A percentile compares a stretch with the other conserved stretches of the same genome.
These are phyloP conservation scores for Russula griseocarnosa DNA, from an alignment of 768 basidiomycete genomes.

Conservation along the genomic window DNA sequence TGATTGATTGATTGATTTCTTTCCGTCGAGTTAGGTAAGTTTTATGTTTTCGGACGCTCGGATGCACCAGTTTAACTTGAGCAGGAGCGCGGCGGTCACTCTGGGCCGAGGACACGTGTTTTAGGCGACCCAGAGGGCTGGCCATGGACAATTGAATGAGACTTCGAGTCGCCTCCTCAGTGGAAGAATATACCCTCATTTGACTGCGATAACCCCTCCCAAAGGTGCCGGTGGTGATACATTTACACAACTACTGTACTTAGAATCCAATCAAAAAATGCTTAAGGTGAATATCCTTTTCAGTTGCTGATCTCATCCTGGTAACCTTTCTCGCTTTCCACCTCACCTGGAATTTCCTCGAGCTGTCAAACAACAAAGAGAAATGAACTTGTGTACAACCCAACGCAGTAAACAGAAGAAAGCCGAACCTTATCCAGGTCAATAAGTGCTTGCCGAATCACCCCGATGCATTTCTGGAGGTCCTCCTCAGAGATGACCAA, in stretches of 20 bases:
- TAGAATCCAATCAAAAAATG: background rate
- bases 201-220: background rate
- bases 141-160: too few species aligned
- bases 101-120: background rate
- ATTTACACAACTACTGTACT: background rate
- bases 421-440: constrained; percentile 73
- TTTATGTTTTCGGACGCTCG: background rate
- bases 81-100: background rate
- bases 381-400: constrained; percentile 32
- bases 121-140: background rate
- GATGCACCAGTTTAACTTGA: background rate
- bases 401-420: background rate
- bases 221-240: background rate
- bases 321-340: constrained; percentile 57
- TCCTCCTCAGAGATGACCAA: constrained; percentile 91
- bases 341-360: constrained; percentile 62
- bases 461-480: constrained; percentile 63
- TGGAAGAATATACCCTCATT: background rate
- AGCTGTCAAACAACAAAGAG: constrained; percentile 34
- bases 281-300: constrained; percentile 18
- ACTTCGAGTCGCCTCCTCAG: background rate
- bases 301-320: constrained; percentile 38
- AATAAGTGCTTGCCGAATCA: constrained; percentile 70
- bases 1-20: background rate
- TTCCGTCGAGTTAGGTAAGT: background rate